These are phyloP conservation scores for Gymnopilus dilepis DNA, from an alignment of 768 basidiomycete genomes.

Conservation along the genomic window DNA sequence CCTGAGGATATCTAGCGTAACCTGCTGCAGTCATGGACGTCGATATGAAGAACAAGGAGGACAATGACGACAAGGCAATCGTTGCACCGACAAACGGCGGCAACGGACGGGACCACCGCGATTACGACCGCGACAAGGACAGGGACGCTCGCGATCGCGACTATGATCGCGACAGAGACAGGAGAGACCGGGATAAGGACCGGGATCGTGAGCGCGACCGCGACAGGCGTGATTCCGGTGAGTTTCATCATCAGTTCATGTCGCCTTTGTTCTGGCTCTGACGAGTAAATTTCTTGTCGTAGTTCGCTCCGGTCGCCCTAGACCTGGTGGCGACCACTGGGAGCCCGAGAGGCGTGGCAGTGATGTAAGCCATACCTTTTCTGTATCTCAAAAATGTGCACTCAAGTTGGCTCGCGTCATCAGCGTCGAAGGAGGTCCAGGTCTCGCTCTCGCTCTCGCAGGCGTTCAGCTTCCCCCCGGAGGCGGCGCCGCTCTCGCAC, in stretches of 20 bases:
- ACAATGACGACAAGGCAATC: constrained; percentile 65
- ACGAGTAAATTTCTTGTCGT: constrained; percentile 6
- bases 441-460: constrained; percentile 46
- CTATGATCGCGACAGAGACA: constrained; percentile 48
- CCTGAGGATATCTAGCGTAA: neutral
- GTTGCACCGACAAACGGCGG: constrained; percentile 38
- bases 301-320: constrained; percentile 42
- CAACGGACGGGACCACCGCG: constrained; percentile 43
- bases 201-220: constrained; percentile 42
- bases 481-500: constrained; percentile 58
- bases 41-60: constrained; percentile 82
- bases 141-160: constrained; percentile 53
- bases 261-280: neutral
- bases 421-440: constrained; percentile 76
- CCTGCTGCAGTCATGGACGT: constrained; percentile 64
- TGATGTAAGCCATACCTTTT: constrained; percentile 53
- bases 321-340: constrained; percentile 75
- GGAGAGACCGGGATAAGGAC: constrained; percentile 46
- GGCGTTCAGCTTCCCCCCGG: constrained; percentile 58
- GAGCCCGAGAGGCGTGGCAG: constrained; percentile 79
- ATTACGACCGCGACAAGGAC: constrained; percentile 45
- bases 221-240: constrained; percentile 64
- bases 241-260: neutral
- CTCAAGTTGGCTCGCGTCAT: too few species aligned
- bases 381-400: neutral